Evolutionary conservation across 2,329 filamentous ascomycete genomes (phyloP).

Genomic region (Gremmenia infestans): DNA sequence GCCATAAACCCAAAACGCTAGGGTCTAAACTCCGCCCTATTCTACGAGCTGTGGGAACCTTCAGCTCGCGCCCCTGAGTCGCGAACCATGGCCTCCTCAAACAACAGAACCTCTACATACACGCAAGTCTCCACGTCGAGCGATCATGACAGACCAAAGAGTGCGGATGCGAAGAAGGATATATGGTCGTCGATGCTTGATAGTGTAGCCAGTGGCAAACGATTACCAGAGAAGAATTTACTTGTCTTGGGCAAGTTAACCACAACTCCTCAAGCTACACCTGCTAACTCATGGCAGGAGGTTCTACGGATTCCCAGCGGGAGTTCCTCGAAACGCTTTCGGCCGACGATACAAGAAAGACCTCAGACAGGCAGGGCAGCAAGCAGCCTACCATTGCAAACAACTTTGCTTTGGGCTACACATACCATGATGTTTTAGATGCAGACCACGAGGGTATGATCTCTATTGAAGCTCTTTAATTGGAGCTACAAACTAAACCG

Average conservation of each 20-base stretch:
- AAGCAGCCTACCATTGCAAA: slow-evolving; percentile 79
- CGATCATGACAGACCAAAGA: slow-evolving; percentile 52
- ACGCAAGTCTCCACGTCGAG: slow-evolving; percentile 50
- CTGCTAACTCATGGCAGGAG: slow-evolving; percentile 49
- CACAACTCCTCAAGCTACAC: neutral
- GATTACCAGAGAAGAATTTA: slow-evolving; percentile 86
- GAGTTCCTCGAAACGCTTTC: slow-evolving; percentile 67
- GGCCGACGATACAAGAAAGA: slow-evolving; percentile 35
- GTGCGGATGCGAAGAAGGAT: slow-evolving; percentile 72
- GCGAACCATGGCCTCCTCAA: slow-evolving; percentile 23
- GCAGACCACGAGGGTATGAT: slow-evolving; percentile 80
- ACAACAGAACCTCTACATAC: slow-evolving; percentile 35
- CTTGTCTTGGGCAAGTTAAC: slow-evolving; percentile 67
- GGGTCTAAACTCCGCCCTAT: no score
- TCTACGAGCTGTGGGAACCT: no score
- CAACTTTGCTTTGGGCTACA: slow-evolving; percentile 87
- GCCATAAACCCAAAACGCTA: neutral
- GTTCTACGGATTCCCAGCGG: slow-evolving; percentile 74
- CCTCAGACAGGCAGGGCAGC: slow-evolving; percentile 48
- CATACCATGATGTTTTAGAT: slow-evolving; percentile 90
- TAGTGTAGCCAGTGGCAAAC: slow-evolving; percentile 82
- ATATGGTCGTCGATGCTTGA: slow-evolving; percentile 95
- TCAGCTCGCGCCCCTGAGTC: slow-evolving; percentile 18
- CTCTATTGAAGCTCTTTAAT: slow-evolving; percentile 10
- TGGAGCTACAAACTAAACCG: slow-evolving; percentile 14